Evolutionary conservation across 176 grass and related monocot species (phyloP).

Genomic region (Musa itinerans): DNA sequence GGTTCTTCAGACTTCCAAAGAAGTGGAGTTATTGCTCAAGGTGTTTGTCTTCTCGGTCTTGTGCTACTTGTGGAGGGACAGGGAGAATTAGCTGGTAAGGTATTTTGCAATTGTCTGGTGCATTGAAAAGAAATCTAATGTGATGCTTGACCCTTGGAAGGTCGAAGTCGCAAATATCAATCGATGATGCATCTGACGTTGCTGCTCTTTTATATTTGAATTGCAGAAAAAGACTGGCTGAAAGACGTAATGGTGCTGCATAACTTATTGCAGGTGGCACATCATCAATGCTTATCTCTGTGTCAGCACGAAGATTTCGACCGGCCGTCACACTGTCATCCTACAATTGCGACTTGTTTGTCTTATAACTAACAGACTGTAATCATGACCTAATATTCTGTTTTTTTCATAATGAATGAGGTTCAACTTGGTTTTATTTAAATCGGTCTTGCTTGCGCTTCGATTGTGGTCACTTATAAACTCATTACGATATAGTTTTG

Average conservation of each 20-base stretch:
- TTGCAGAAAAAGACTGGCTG: not conserved
- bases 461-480: too few relatives aligned
- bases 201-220: not conserved
- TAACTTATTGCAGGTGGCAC: too few relatives aligned
- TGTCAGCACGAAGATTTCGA: too few relatives aligned
- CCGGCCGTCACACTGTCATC: too few relatives aligned
- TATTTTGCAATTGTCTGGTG: not conserved
- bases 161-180: too few relatives aligned
- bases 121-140: too few relatives aligned
- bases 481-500: too few relatives aligned
- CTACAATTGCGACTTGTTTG: too few relatives aligned
- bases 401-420: not conserved
- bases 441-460: too few relatives aligned
- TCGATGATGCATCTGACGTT: not conserved
- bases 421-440: not conserved
- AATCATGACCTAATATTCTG: not conserved
- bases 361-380: too few relatives aligned
- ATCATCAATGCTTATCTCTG: too few relatives aligned
- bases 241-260: not conserved
- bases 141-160: too few relatives aligned
- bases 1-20: conserved; percentile 21
- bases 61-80: conserved; percentile 16
- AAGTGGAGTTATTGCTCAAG: conserved; percentile 30
- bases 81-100: conserved; percentile 14
- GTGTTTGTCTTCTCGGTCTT: conserved; percentile 23